These are phyloP conservation scores for Candida insectalens DNA, from an alignment of 805 yeast species.

Conservation along the genomic window DNA sequence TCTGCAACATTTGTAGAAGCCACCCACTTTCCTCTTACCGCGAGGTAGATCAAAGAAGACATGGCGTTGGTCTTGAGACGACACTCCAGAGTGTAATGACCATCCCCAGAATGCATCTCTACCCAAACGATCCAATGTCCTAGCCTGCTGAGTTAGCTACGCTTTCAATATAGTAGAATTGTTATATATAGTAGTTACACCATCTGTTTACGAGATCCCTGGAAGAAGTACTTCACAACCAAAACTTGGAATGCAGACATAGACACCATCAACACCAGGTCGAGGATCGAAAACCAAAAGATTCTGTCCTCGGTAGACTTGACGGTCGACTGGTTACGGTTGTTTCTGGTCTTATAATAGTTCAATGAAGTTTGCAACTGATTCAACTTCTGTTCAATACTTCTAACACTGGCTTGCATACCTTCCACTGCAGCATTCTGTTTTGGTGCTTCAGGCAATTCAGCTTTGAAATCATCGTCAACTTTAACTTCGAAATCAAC, in stretches of 20 bases:
- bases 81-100: slow-evolving; percentile 83
- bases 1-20: slow-evolving; percentile 94
- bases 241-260: slow-evolving; percentile 64
- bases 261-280: slow-evolving; percentile 52
- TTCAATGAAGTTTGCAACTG: slow-evolving; percentile 51
- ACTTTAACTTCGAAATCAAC: slow-evolving; percentile 72
- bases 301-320: slow-evolving; percentile 55
- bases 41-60: slow-evolving; percentile 53
- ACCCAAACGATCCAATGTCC: slow-evolving; percentile 37
- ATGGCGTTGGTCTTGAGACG: slow-evolving; percentile 71
- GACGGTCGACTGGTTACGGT: slow-evolving; percentile 80
- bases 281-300: slow-evolving; percentile 56
- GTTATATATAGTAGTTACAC: slow-evolving; percentile 30
- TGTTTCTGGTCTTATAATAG: slow-evolving; percentile 83
- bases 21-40: slow-evolving; percentile 63
- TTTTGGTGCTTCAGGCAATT: slow-evolving; percentile 49
- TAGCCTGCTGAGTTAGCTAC: too few relatives aligned
- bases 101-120: slow-evolving; percentile 31
- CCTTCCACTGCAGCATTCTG: slow-evolving; percentile 45
- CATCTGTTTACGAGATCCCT: slow-evolving; percentile 57
- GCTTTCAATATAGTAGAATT: too few relatives aligned
- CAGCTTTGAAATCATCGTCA: slow-evolving; percentile 48
- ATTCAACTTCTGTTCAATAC: slow-evolving; percentile 51
- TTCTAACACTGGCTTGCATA: slow-evolving; percentile 44
- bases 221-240: slow-evolving; percentile 63